Percentiles rank a stretch among this genome's conserved stretches.
Conservation (phyloP, 371 early-diverging fungal species). For the Lichtheimia ramosa region DNA sequence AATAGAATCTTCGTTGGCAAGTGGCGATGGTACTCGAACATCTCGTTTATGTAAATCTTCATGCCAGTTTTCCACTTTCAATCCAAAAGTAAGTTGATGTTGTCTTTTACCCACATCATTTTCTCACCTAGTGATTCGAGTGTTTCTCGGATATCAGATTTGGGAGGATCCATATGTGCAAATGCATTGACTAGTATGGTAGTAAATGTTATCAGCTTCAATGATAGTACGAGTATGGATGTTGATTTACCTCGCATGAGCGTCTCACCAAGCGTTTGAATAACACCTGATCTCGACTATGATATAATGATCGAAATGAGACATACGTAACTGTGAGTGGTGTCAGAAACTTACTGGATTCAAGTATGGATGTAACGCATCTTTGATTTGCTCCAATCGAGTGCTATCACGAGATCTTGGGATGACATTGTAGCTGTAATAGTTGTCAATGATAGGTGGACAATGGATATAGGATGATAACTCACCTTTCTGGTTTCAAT, state of each 20-base stretch:
- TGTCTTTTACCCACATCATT: background rate
- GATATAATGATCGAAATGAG: background rate
- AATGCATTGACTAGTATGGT: background rate
- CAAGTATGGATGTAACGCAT: conserved; percentile 5
- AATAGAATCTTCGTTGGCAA: conserved; percentile 3
- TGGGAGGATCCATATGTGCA: background rate
- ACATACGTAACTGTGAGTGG: background rate
- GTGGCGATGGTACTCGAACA: background rate
- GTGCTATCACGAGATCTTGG: background rate
- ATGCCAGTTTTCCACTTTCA: conserved; percentile 1
- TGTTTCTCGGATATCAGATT: conserved; percentile 1
- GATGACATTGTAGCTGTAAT: background rate
- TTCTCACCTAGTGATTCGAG: background rate
- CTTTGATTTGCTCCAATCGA: conserved; percentile 11
- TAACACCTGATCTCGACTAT: conserved; percentile 8
- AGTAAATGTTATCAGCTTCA: background rate
- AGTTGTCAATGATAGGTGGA: background rate
- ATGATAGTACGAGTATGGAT: background rate
- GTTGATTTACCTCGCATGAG: conserved; percentile 1
- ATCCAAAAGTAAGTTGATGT: background rate
- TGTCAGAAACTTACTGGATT: background rate
- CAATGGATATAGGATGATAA: too few species aligned
- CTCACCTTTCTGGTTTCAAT: conserved; percentile 1
- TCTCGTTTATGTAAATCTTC: background rate
- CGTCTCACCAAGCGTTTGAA: background rate